Evolutionary conservation across 2,329 filamentous ascomycete genomes (phyloP).

Genomic region (Emericellopsis atlantica): DNA sequence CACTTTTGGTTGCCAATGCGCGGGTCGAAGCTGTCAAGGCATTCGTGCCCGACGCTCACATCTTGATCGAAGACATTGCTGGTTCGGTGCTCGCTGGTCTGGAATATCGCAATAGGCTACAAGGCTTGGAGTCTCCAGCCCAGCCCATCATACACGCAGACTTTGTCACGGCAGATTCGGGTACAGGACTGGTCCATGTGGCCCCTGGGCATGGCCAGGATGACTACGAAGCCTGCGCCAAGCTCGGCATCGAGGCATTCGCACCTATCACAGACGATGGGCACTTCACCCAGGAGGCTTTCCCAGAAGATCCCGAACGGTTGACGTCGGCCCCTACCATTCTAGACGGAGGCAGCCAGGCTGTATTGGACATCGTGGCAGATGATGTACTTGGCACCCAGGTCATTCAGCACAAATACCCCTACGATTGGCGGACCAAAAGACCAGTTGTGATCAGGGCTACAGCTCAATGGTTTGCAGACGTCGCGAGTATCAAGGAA

Average conservation of each 20-base stretch:
- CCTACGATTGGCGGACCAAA: slow-evolving; percentile 96
- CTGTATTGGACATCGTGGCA: slow-evolving; percentile 57
- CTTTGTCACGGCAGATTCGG: slow-evolving; percentile 84
- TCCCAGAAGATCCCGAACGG: slow-evolving; percentile 52
- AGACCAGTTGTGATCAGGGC: slow-evolving; percentile 81
- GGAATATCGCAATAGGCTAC: slow-evolving; percentile 60
- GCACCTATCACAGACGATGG: slow-evolving; percentile 79
- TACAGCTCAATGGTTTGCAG: slow-evolving; percentile 96
- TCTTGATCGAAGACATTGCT: slow-evolving; percentile 42
- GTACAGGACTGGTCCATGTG: slow-evolving; percentile 86
- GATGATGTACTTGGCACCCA: slow-evolving; percentile 57
- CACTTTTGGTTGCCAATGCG: slow-evolving; percentile 59
- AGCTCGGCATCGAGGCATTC: slow-evolving; percentile 58
- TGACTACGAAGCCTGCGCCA: slow-evolving; percentile 73
- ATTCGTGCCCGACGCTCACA: slow-evolving; percentile 34
- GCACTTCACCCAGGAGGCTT: slow-evolving; percentile 66
- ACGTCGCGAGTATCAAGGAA: slow-evolving; percentile 72
- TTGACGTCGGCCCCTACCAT: slow-evolving; percentile 60
- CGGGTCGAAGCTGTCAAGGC: slow-evolving; percentile 48
- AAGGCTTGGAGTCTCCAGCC: slow-evolving; percentile 36
- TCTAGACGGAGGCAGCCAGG: slow-evolving; percentile 53
- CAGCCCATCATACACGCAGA: slow-evolving; percentile 72
- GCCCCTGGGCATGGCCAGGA: slow-evolving; percentile 95
- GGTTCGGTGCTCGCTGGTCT: slow-evolving; percentile 55
- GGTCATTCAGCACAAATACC: slow-evolving; percentile 79